A percentile compares a stretch with the other conserved stretches of the same genome.
Conservation (phyloP, 2,329 filamentous ascomycete species). For the Graphilbum fragrans region DNA sequence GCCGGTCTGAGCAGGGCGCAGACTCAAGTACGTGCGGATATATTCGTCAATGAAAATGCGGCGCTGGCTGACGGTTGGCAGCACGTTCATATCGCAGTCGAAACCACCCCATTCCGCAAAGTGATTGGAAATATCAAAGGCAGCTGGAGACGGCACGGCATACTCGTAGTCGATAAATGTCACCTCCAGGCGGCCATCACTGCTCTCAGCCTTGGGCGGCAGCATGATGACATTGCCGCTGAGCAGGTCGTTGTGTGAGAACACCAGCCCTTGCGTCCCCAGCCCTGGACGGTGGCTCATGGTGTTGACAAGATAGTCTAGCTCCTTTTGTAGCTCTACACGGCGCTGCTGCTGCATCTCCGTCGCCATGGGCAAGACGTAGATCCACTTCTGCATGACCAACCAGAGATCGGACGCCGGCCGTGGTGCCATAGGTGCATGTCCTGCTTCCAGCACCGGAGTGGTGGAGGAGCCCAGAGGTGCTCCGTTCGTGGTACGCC, state of each 20-base stretch:
- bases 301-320: conserved; percentile 55
- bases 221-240: conserved; percentile 91
- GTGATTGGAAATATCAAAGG: conserved; percentile 95
- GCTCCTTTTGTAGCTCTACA: conserved; percentile 58
- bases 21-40: conserved; percentile 57
- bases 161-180: conserved; percentile 99
- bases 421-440: conserved; percentile 23
- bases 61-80: conserved; percentile 69
- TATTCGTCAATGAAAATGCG: conserved; percentile 77
- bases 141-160: conserved; percentile 82
- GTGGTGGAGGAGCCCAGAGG: no score
- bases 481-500: no score
- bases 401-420: conserved; percentile 85
- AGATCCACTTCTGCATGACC: conserved; percentile 91
- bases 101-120: conserved; percentile 98
- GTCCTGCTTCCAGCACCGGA: background rate
- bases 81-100: conserved; percentile 76
- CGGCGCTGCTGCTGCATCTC: conserved; percentile 57
- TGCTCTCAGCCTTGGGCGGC: background rate
- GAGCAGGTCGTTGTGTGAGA: conserved; percentile 92
- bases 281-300: conserved; percentile 69
- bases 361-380: conserved; percentile 65
- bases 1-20: conserved; percentile 24
- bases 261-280: conserved; percentile 68
- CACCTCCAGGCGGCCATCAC: conserved; percentile 27